phyloP scores from a whole-genome alignment of 2,329 filamentous ascomycete genomes.

The Sordariomycetes sp. region DNA sequence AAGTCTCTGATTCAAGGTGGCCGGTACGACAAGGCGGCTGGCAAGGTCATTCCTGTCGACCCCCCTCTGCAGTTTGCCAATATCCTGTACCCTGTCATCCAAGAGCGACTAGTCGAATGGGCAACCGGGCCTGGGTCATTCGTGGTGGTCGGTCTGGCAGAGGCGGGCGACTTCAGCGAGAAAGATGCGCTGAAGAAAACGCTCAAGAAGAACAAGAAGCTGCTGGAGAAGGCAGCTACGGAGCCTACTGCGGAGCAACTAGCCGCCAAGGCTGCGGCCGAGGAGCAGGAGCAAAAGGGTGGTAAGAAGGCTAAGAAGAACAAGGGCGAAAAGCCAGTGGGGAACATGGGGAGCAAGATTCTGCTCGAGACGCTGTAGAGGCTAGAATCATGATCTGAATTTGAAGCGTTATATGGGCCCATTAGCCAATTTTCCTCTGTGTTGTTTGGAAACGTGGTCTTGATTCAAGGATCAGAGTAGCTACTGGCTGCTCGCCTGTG shows the following conservation, averaged over 20 bases:
- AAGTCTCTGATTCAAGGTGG: constrained; percentile 88
- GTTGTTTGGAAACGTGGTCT: neutral
- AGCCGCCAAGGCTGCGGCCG: constrained; percentile 32
- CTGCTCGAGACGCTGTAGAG: constrained; percentile 47
- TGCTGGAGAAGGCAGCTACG: constrained; percentile 57
- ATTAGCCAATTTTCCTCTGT: no score
- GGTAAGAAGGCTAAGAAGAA: constrained; percentile 31
- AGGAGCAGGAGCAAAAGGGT: constrained; percentile 32
- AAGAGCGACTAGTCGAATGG: constrained; percentile 69
- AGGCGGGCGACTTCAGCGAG: constrained; percentile 61
- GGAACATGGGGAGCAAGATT: constrained; percentile 54
- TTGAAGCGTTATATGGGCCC: no score
- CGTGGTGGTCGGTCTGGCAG: constrained; percentile 72
- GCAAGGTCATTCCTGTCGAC: constrained; percentile 61
- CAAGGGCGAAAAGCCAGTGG: constrained; percentile 35
- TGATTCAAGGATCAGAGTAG: no score
- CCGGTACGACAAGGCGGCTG: constrained; percentile 66
- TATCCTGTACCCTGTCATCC: constrained; percentile 73
- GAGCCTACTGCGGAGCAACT: constrained; percentile 47
- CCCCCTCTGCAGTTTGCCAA: constrained; percentile 74
- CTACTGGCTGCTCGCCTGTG: no score
- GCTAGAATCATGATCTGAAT: neutral
- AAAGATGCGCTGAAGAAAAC: constrained; percentile 58
- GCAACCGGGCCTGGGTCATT: constrained; percentile 81
- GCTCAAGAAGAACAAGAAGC: constrained; percentile 65